Base-by-base conservation (phyloP, 2,329 filamentous ascomycete genomes). In the Fusarium redolens region DNA sequence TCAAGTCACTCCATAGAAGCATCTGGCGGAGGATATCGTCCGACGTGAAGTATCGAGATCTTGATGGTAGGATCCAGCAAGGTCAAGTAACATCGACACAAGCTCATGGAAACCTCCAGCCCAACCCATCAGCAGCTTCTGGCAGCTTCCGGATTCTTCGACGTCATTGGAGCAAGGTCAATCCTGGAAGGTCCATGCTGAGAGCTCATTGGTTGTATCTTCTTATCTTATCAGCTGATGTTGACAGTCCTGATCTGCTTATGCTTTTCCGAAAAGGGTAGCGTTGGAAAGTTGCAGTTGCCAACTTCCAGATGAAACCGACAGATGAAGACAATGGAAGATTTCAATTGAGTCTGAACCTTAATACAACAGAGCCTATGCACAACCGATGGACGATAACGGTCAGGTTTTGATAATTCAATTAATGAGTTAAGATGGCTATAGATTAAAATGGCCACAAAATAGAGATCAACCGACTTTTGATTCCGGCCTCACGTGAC, bases 121-220 rank as follows among this genome's bases (percentile, higher is more conserved):
- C 55, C 77, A 76, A 71, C 78, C 75, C 73, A 28, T 61, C 47
- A 69, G 66, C 59, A 69, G 66, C 59, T 70, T 69, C 66, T 69
- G 52, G 80, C 79, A 81, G 69, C 76, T 74, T 72, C 73, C 50
- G 73, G 80, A 75, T 37, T 66, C 56, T 77, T 77, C 75, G 80
- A 82, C 79, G 81, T 82, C 80, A 82, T 80, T 71, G 40, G 50
- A 69, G 54, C 75, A 76, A 75, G 72, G 74, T 75, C 59, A 37
- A 50, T 25, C 44, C 51, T 47, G 54, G 31, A 37, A 58, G 40
- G 54, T n/a, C 18, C 30, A 35, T 8, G 7, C 30, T 50, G 17
- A 28, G 43, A 30, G 30, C 14, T 13, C 8, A 58, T 14, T 79
- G 61, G 79, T 72, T 77, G 70, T 71, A 44, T 33, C 8, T 7